Evolutionary conservation across 2,329 filamentous ascomycete species (phyloP), one percentile per base, ranked within the genome.

Genomic region (Mariannaea sp.): DNA sequence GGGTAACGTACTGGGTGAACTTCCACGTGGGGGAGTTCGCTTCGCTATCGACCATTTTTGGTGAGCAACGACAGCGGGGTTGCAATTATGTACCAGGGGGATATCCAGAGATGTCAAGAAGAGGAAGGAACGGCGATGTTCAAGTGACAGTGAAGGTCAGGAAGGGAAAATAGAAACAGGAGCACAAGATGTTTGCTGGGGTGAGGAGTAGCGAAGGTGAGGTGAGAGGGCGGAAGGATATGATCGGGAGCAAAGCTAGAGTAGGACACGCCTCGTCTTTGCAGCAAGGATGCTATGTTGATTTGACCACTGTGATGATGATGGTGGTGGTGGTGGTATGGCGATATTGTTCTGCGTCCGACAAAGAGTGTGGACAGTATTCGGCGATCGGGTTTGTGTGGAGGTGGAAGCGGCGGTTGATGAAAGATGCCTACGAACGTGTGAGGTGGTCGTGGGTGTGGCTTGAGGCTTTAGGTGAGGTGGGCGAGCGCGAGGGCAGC

Each of bases 11-110:
- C 92, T 97, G 93, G 76, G 93, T 97, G 80, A 97, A 97, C 83
- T 97, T 97, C 93, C 93, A 97, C 78, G 92, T 97, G 73, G 92
- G 92, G 79, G 90, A 88, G 82, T 86, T 91, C 78, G 89, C 83
- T 80, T 96, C 92, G 80, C 88, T 89, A 85, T 97, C 92, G 81
- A 94, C 92, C 92, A 97, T 97, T 80, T 24, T 88, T 93, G 78
- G 68, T 67, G 61, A 65, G 64, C 66, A 68, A 67, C 61, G 64
- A 68, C 51, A 65, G 68, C 65, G 61, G 57, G 68, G 58, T 59
- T 47, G 56, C 57, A 57, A 53, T 58, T 56, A 55, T 55, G 56
- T 49, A 55, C 57, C 49, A 51, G 57, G 58, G 55, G 58, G 56
- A 64, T 60, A 56, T 60, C 52, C 55, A 59, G 57, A 56, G 56